These are phyloP conservation scores for Monosporascus sp. DNA, from an alignment of 2,329 filamentous ascomycete species.

Conservation along the genomic window DNA sequence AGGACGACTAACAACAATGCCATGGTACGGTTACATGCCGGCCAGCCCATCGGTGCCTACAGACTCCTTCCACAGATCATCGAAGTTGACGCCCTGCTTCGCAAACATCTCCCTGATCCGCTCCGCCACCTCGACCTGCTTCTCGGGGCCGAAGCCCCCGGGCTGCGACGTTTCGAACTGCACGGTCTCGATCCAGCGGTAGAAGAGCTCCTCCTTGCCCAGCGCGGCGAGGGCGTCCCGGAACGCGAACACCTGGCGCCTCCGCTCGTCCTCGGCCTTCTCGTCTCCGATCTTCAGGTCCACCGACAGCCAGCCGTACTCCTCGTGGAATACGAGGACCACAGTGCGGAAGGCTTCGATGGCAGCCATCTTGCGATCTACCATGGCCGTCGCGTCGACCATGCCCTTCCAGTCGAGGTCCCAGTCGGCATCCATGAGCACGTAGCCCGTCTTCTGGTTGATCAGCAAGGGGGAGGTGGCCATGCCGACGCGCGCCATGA, in stretches of 20 bases:
- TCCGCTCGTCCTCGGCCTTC: conserved; percentile 55
- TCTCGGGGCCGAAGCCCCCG: conserved; percentile 70
- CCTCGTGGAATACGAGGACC: conserved; percentile 63
- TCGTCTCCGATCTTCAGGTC: conserved; percentile 43
- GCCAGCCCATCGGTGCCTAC: conserved; percentile 35
- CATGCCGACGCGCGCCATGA: conserved; percentile 57
- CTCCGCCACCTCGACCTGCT: conserved; percentile 65
- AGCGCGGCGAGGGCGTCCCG: conserved; percentile 68
- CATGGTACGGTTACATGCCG: conserved; percentile 18
- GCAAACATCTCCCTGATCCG: conserved; percentile 74
- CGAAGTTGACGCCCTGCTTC: conserved; percentile 73
- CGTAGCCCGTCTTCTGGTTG: conserved; percentile 76
- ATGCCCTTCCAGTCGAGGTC: conserved; percentile 83
- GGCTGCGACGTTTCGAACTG: conserved; percentile 79
- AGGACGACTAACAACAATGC: neutral
- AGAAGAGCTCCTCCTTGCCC: conserved; percentile 86
- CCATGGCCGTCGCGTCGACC: conserved; percentile 64
- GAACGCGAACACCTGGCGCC: conserved; percentile 74
- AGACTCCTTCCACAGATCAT: conserved; percentile 68
- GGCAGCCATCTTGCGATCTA: conserved; percentile 55
- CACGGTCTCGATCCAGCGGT: conserved; percentile 86
- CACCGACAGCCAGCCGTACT: conserved; percentile 68
- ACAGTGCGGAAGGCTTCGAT: conserved; percentile 66
- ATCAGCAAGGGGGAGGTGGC: conserved; percentile 66
- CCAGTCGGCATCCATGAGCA: conserved; percentile 81